Percentiles rank a stretch among this genome's conserved stretches.
Evolutionary conservation across 2,329 filamentous ascomycete species (phyloP).

Genomic region (Gnomoniopsis sp.): DNA sequence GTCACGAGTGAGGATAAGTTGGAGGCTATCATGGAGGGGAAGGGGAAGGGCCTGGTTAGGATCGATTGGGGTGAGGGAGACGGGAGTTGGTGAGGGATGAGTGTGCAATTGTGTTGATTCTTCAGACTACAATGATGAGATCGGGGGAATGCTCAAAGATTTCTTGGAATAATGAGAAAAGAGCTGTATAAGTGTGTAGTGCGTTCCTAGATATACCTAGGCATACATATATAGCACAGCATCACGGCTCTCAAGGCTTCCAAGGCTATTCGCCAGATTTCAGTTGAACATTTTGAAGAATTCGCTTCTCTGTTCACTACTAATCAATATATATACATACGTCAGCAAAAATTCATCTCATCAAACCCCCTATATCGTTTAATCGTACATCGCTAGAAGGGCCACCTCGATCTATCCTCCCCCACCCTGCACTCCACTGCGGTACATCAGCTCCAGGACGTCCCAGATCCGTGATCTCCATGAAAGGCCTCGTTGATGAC

Average conservation of each 20-base stretch:
- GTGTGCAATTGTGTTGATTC: neutral
- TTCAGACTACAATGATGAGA: neutral
- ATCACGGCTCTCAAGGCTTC: neutral
- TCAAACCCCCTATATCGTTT: constrained; percentile 34
- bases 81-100: neutral
- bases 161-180: no score
- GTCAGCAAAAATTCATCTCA: constrained; percentile 22
- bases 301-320: no score
- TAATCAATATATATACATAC: no score
- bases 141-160: no score
- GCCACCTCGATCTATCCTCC: constrained; percentile 32
- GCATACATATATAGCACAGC: no score
- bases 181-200: neutral
- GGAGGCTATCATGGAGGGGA: constrained; percentile 49
- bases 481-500: constrained; percentile 19
- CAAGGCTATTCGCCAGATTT: no score
- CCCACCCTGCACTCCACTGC: constrained; percentile 38
- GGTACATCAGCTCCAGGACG: constrained; percentile 27
- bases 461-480: constrained; percentile 15
- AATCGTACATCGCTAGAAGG: constrained; percentile 32
- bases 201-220: neutral
- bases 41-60: constrained; percentile 31
- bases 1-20: constrained; percentile 53
- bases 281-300: no score
- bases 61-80: constrained; percentile 40